Base-by-base conservation (phyloP, 2,329 filamentous ascomycete species). In the Fusarium sarcochroum region DNA sequence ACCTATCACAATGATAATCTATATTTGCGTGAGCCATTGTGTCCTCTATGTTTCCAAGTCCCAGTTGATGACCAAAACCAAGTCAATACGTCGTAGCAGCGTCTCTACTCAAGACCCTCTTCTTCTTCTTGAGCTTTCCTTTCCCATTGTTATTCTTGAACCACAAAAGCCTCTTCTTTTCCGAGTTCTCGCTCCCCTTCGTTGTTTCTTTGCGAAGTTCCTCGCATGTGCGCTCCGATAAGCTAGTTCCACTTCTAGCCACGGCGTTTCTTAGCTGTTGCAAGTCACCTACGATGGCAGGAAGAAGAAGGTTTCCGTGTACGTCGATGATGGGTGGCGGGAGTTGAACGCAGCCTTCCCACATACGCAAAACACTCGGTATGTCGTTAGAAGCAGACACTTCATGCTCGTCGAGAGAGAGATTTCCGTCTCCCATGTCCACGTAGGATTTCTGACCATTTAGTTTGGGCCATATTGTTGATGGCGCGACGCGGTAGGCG, bases 401-500 rank as follows among this genome's bases (percentile, higher is more conserved):
- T 17, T 73, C 53, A 23, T 76, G 74, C 2, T 71, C 67, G 3
- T 73, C 75, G 3, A 75, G 27, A 2, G 61, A 23, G n/a, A 74
- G 20, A 11, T 48, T 44, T 7, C 76, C 74, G 4, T 70, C 51
- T 9, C 74, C 73, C 0, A 20, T 23, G 8, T 79, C 76, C 1
- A 77, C 38, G 46, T 65, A 77, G 0, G 75, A 74, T 3, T 58
- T 71, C 42, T 80, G 78, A 0, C 73, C 73, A 1, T 47, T 54
- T 4, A 79, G 64, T 30, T 71, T 68, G 1, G 77, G 76, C 74
- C 78, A 80, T 18, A 70, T 53, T 1, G 74, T 75, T 7, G 78
- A 78, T 2, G 78, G 78, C 2, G 73, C 62, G 11, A 79, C 67
- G 3, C 74, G 72, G 15, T 78, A 78, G 10, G 71, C 50, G 21